phyloP scores from a whole-genome alignment of 2,329 filamentous ascomycete species.

The Ceratocystis albifundus region DNA sequence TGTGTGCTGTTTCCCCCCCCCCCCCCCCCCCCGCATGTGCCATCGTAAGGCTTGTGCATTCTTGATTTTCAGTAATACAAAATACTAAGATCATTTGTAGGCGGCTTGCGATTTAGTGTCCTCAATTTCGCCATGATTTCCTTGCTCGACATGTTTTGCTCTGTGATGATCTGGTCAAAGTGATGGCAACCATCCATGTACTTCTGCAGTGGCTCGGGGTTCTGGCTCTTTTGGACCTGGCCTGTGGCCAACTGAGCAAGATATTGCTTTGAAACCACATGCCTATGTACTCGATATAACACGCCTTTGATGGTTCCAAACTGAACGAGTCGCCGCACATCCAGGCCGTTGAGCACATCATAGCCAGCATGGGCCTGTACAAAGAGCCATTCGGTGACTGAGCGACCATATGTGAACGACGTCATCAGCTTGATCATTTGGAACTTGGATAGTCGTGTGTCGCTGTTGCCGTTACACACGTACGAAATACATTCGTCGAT shows the following conservation, averaged over 20 bases:
- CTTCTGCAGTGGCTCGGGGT: constrained; percentile 45
- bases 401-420: constrained; percentile 68
- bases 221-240: constrained; percentile 34
- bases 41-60: background rate
- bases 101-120: constrained; percentile 36
- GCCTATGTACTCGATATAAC: constrained; percentile 85
- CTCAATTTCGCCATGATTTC: constrained; percentile 60
- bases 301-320: constrained; percentile 95
- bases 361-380: constrained; percentile 56
- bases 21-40: too few species aligned
- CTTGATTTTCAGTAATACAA: constrained; percentile 37
- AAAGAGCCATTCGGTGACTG: constrained; percentile 77
- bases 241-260: constrained; percentile 46
- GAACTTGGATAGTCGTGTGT: constrained; percentile 42
- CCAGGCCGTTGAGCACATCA: constrained; percentile 60
- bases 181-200: constrained; percentile 65
- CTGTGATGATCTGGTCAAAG: constrained; percentile 74
- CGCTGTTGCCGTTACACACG: constrained; percentile 43
- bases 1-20: constrained; percentile 18
- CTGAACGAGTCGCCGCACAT: constrained; percentile 82
- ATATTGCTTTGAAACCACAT: constrained; percentile 60
- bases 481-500: constrained; percentile 83
- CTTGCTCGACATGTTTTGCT: constrained; percentile 56
- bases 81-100: constrained; percentile 43
- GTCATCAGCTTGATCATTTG: constrained; percentile 74